Conservation (phyloP, 2,329 filamentous ascomycete genomes). For the Apiospora kogelbergensis region DNA sequence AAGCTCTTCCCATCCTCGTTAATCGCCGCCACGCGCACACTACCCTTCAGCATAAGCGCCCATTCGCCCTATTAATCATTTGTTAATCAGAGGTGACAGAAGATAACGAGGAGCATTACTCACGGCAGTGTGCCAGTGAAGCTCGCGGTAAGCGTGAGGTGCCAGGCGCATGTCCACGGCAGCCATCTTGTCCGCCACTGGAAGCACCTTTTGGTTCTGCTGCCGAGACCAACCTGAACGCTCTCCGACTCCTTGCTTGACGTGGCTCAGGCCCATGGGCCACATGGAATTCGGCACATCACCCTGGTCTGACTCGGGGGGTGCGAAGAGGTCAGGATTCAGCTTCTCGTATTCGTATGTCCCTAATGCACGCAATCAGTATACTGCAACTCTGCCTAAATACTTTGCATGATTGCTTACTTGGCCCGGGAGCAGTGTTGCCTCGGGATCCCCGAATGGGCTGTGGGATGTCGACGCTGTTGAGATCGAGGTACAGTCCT, state of each 20-base stretch:
- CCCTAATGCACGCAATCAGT: constrained; percentile 22
- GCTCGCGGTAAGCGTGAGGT: constrained; percentile 59
- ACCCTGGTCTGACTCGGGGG: constrained; percentile 53
- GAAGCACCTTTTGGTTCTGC: constrained; percentile 52
- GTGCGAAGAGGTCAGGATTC: constrained; percentile 54
- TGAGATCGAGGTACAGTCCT: constrained; percentile 55
- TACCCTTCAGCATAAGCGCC: constrained; percentile 53
- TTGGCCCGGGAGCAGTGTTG: constrained; percentile 51
- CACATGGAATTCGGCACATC: constrained; percentile 48
- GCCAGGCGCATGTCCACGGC: constrained; percentile 60
- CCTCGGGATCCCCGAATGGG: constrained; percentile 53
- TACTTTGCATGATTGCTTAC: constrained; percentile 24
- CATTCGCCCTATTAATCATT: constrained; percentile 27
- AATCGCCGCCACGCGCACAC: constrained; percentile 50
- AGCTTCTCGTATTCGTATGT: constrained; percentile 51
- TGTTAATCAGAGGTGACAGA: neutral
- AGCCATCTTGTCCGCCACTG: constrained; percentile 50
- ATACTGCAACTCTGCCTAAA: neutral
- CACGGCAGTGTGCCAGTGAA: constrained; percentile 60
- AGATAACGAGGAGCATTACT: no score
- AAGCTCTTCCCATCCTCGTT: constrained; percentile 51
- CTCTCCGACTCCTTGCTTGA: constrained; percentile 42
- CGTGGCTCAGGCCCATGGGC: constrained; percentile 53
- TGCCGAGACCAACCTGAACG: constrained; percentile 54
- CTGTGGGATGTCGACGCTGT: constrained; percentile 50